Evolutionary conservation across 2,329 filamentous ascomycete species (phyloP), one percentile per base, ranked within the genome.

Genomic region (Alternaria sp.): DNA sequence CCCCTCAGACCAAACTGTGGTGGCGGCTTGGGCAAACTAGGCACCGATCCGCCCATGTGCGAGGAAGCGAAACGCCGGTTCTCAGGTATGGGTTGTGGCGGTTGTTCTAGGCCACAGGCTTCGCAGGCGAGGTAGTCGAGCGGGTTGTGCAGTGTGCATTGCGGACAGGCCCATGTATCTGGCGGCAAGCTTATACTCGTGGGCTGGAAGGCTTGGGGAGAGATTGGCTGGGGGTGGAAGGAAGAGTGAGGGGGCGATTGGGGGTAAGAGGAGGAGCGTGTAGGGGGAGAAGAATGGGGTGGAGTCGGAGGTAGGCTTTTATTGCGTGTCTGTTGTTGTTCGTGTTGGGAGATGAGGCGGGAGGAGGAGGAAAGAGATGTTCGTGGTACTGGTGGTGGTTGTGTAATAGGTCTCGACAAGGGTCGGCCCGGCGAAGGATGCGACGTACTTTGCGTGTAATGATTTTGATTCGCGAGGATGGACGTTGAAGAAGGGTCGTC

Each of bases 81-180:
- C 11, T 65, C 70, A n/a, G 75, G 75, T 18, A 77, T 74, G 4
- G 75, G 73, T 49, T 79, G 75, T 16, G 80, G 77, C 0, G 86
- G 84, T 54, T 86, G 81, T 68, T 89, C 87, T 3, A 84, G 77
- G 7, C 81, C 82, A 68, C 88, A 90, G 3, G 84, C 87, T 60
- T 87, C 87, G 74, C 88, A 90, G 45, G 83, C 82, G 11, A 89
- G 82, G 65, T 84, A 87, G 27, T 83, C 82, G n/a, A 85, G 69
- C 1, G 86, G 85, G 62, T 90, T 90, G 60, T 86, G 82, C 38
- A 89, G 83, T 0, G 88, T 90, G 76, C 88, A 90, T 60, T 85
- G 81, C 11, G 84, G 80, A 70, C 88, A 90, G 25, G 82, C 81
- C 88, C 88, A 90, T 43, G 83, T 79, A 54, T 80, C 71, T 4